Evolutionary conservation across 2,329 filamentous ascomycete genomes (phyloP), one percentile per base, ranked within the genome.

Genomic region (Colletotrichum cereale): DNA sequence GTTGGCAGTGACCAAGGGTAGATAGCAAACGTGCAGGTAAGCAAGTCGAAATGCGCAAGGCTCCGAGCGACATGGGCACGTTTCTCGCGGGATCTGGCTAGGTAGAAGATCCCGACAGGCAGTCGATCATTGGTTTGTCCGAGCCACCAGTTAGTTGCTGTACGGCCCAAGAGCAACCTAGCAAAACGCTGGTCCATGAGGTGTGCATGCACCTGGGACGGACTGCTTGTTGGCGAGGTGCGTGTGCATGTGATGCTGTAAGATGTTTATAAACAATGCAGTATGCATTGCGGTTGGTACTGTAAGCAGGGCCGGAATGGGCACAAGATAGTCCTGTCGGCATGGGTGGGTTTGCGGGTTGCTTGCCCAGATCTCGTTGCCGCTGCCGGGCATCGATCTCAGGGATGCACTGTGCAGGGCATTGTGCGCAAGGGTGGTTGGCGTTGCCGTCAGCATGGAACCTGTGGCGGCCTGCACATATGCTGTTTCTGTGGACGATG

Each of bases 301-400:
- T 63, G 31, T 8, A 24, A 36, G 34, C 24, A n/a, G 36, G 26
- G 21, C 24, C 24, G 48, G 48, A 7, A 53, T 53, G 36, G 38
- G 26, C 36, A 24, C 26, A 53, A 24, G 8, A 57, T 29, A 1
- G 21, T 40, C 21, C 40, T 48, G 52, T 52, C 26, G 29, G 36
- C 26, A 53, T 29, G 29, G 12, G 42, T 14, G 21, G 12, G 14
- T 34, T 16, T 66, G 24, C 52, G 34, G 16, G 50, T 36, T 67
- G 57, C 50, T 62, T 68, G 64, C 64, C 58, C 52, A 71, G 64
- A 71, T 71, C 64, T 71, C 58, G 44, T 50, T 56, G 65, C 44
- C 65, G 66, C n/a, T 26, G 42, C 48, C 38, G 26, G 48, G 58
- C 57, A 71, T 57, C 68, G 68, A 71, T 71, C 68, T 71, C 52